Evolutionary conservation across 148 eudicot genomes (phyloP).

Genomic region (Cornus suecica): DNA sequence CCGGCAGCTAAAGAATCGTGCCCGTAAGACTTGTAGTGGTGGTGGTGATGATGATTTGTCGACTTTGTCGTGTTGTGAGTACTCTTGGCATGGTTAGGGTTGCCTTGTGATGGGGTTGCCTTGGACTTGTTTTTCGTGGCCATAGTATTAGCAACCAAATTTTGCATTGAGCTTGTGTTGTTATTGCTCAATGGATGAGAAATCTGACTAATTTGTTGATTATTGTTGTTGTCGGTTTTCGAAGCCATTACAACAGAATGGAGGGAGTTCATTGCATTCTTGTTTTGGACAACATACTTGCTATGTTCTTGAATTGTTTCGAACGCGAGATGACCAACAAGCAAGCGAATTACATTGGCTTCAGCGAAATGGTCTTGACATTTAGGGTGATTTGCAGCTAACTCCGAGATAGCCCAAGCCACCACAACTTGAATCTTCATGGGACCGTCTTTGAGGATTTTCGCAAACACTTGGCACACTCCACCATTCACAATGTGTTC

Average conservation of each 20-base stretch:
- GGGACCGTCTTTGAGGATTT: constrained; percentile 73
- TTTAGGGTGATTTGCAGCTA: constrained; percentile 64
- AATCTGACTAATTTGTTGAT: constrained; percentile 20
- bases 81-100: background rate
- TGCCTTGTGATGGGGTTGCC: background rate
- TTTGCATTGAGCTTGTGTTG: constrained; percentile 24
- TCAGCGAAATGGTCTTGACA: constrained; percentile 84
- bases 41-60: background rate
- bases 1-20: constrained; percentile 37
- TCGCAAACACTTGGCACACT: constrained; percentile 64
- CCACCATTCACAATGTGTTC: constrained; percentile 75
- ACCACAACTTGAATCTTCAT: constrained; percentile 78
- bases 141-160: constrained; percentile 34
- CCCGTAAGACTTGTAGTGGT: constrained; percentile 12
- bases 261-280: constrained; percentile 36
- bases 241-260: constrained; percentile 52
- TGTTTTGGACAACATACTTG: constrained; percentile 55
- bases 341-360: constrained; percentile 59
- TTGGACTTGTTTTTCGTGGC: constrained; percentile 19
- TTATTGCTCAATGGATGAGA: constrained; percentile 17
- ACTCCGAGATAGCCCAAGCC: constrained; percentile 82
- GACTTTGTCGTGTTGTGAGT: background rate
- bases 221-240: constrained; percentile 7
- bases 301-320: constrained; percentile 88
- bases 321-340: constrained; percentile 77